Evolutionary conservation across 2,329 filamentous ascomycete genomes (phyloP).

Genomic region (Trichoderma afroharzianum): DNA sequence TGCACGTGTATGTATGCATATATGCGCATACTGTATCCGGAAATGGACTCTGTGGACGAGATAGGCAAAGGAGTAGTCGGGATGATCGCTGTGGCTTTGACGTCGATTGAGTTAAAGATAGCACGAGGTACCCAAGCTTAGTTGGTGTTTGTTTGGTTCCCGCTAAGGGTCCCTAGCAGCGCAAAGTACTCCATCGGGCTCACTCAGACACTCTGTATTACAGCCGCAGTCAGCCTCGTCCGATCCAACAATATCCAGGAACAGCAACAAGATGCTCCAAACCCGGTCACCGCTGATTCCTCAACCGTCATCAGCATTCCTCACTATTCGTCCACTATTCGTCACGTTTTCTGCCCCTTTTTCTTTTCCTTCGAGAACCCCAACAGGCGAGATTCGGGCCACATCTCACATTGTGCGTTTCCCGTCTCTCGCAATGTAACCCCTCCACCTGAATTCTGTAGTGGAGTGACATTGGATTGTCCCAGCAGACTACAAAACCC

Average conservation of each 20-base stretch:
- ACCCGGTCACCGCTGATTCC: background rate
- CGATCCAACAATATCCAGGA: background rate
- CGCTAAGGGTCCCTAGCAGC: background rate
- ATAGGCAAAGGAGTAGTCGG: background rate
- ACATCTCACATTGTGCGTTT: background rate
- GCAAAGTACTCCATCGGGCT: background rate
- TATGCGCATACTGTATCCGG: background rate
- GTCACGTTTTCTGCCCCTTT: background rate
- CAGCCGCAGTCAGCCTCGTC: conserved; percentile 1
- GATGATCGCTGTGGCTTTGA: background rate
- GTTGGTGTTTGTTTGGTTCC: background rate
- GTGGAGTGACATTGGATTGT: background rate
- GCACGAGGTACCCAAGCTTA: background rate
- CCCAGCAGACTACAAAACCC: background rate
- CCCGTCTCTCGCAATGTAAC: conserved; percentile 12
- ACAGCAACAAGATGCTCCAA: background rate
- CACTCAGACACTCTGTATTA: background rate
- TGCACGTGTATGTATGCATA: background rate
- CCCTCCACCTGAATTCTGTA: conserved; percentile 4
- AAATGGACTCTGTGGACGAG: background rate
- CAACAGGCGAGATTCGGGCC: conserved; percentile 1
- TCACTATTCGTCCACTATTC: background rate
- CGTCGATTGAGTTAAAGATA: background rate
- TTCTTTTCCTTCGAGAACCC: background rate
- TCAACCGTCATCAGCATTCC: background rate